phyloP scores from a whole-genome alignment of 2,329 filamentous ascomycete genomes.

The Fusarium sp. region DNA sequence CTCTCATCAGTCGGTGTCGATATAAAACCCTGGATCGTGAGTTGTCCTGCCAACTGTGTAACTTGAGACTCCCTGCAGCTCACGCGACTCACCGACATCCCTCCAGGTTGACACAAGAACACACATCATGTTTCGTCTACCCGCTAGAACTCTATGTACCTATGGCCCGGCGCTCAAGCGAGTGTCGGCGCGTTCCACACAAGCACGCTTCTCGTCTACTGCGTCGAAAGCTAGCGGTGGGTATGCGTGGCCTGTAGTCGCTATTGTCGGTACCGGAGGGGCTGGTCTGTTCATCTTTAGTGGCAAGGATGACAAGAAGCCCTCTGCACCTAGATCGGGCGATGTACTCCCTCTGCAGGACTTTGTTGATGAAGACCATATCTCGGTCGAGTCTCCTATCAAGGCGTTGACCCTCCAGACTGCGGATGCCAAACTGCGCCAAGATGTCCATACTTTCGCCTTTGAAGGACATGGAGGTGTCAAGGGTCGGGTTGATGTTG shows the following conservation, averaged over 20 bases:
- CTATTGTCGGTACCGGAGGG: slow-evolving; percentile 15
- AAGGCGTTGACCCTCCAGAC: slow-evolving; percentile 40
- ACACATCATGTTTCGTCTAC: slow-evolving; percentile 31
- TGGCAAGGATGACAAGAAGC: neutral
- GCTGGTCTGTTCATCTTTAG: slow-evolving; percentile 20
- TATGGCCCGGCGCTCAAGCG: slow-evolving; percentile 5
- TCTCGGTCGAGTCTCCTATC: slow-evolving; percentile 45
- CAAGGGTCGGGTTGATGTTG: slow-evolving; percentile 49
- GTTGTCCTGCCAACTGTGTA: slow-evolving; percentile 12
- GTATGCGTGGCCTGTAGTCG: slow-evolving; percentile 17
- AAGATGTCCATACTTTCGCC: slow-evolving; percentile 45
- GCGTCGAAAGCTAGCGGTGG: neutral
- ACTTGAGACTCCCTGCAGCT: neutral
- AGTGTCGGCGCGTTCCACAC: neutral
- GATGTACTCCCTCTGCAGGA: slow-evolving; percentile 20
- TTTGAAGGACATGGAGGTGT: slow-evolving; percentile 43
- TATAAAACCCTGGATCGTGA: neutral
- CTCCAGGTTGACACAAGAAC: neutral
- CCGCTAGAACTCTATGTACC: neutral
- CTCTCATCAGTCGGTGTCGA: neutral
- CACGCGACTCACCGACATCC: neutral
- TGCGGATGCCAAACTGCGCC: slow-evolving; percentile 47
- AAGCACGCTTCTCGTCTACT: slow-evolving; percentile 29
- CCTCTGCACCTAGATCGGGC: neutral
- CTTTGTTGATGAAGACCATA: slow-evolving; percentile 32